Conservation (phyloP, 768 basidiomycete species). For the Lactifluus hygrophoroides region DNA sequence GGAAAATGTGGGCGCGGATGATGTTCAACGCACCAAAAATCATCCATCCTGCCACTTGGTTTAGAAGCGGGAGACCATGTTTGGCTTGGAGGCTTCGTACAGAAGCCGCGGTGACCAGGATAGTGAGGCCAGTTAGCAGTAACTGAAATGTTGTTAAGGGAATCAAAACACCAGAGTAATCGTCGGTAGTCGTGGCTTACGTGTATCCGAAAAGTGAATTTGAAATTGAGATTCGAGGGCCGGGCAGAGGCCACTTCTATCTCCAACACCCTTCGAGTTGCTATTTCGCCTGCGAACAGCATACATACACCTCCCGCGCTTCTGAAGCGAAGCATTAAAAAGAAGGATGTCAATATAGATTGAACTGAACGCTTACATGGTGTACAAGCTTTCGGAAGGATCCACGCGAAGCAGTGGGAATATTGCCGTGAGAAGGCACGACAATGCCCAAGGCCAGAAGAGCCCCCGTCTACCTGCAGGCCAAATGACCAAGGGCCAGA, state of each 20-base stretch:
- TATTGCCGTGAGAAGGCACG: conserved; percentile 47
- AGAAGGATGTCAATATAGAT: neutral
- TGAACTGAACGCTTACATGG: conserved; percentile 42
- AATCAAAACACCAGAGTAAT: neutral
- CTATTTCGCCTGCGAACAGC: conserved; percentile 23
- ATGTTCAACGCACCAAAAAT: conserved; percentile 44
- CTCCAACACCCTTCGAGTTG: neutral
- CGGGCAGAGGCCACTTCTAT: neutral
- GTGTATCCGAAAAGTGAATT: neutral
- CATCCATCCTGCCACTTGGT: conserved; percentile 58
- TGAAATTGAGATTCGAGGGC: neutral
- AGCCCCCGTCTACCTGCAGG: conserved; percentile 27
- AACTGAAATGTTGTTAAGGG: conserved; percentile 28
- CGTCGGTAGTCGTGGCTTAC: neutral
- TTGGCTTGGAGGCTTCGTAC: conserved; percentile 55
- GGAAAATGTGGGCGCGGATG: neutral
- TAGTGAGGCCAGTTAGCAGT: conserved; percentile 36
- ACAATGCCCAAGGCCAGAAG: conserved; percentile 35
- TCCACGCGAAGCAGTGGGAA: conserved; percentile 71
- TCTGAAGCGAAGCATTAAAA: neutral
- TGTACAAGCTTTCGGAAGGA: conserved; percentile 49
- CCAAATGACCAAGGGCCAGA: conserved; percentile 60
- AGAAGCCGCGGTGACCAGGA: conserved; percentile 51
- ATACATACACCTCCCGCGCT: conserved; percentile 39
- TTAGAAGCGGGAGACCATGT: conserved; percentile 49